Conservation (phyloP, 2,329 filamentous ascomycete genomes). For the Fusarium phyllophilum region DNA sequence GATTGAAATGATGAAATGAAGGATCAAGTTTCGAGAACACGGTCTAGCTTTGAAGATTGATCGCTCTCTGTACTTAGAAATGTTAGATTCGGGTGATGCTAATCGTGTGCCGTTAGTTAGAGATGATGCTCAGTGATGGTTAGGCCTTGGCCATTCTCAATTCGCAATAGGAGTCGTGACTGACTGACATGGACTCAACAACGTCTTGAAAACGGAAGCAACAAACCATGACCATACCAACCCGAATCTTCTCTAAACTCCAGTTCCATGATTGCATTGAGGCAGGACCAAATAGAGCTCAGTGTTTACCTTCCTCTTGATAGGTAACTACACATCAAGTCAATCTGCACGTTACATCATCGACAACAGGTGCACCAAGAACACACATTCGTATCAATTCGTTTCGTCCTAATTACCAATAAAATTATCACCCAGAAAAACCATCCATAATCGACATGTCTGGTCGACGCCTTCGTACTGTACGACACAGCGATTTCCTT, state of each 20-base stretch:
- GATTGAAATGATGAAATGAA: not conserved
- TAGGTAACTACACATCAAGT: not conserved
- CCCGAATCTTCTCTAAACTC: not conserved
- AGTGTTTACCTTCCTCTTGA: not conserved
- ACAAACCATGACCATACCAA: not conserved
- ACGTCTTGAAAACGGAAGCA: not conserved
- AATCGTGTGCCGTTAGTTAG: not conserved
- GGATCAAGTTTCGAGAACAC: not conserved
- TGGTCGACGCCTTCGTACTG: not conserved
- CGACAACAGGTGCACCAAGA: not conserved
- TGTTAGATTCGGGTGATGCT: not conserved
- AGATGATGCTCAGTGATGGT: not conserved
- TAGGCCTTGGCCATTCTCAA: not conserved
- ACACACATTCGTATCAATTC: not conserved
- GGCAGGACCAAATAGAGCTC: not conserved
- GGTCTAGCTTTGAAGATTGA: not conserved
- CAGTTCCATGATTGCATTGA: not conserved
- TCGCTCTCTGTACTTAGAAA: not conserved
- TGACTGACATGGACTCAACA: not conserved
- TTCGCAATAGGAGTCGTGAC: not conserved
- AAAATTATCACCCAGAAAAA: not conserved
- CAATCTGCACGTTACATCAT: not conserved
- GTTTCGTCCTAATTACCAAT: not conserved
- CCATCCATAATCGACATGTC: not conserved
- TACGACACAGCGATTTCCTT: not conserved